Conservation (phyloP, 2,329 filamentous ascomycete genomes). For the Emergomyces orientalis region DNA sequence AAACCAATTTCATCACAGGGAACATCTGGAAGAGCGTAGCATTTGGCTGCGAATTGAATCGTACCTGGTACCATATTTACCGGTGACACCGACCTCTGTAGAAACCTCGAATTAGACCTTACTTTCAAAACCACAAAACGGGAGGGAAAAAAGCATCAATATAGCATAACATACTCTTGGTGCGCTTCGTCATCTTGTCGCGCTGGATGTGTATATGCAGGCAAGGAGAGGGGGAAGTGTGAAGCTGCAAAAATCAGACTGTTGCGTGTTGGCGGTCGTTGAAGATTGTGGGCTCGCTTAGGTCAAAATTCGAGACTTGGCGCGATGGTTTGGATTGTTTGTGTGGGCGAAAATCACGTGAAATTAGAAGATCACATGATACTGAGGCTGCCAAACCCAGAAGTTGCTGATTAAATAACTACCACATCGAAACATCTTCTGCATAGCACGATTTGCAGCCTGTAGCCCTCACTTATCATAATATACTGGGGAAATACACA, state of each 20-base stretch:
- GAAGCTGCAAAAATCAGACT: conserved; percentile 11
- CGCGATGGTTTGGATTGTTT: neutral
- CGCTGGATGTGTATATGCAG: conserved; percentile 15
- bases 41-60: conserved; percentile 25
- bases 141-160: conserved; percentile 7
- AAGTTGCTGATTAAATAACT: too few relatives aligned
- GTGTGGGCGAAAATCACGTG: neutral
- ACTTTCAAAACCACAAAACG: conserved; percentile 5
- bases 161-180: conserved; percentile 56
- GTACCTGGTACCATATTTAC: conserved; percentile 96
- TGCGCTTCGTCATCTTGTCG: conserved; percentile 86
- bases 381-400: too few relatives aligned
- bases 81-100: conserved; percentile 86
- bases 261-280: neutral
- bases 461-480: neutral
- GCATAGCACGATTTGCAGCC: too few relatives aligned
- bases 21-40: neutral
- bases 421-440: neutral
- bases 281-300: conserved; percentile 19
- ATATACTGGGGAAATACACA: neutral
- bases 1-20: neutral
- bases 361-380: too few relatives aligned
- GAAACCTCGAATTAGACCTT: conserved; percentile 23
- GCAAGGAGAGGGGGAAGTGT: conserved; percentile 13
- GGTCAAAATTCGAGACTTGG: conserved; percentile 12